phyloP scores from a whole-genome alignment of 805 yeast genomes.

The Yarrowia alimentaria region DNA sequence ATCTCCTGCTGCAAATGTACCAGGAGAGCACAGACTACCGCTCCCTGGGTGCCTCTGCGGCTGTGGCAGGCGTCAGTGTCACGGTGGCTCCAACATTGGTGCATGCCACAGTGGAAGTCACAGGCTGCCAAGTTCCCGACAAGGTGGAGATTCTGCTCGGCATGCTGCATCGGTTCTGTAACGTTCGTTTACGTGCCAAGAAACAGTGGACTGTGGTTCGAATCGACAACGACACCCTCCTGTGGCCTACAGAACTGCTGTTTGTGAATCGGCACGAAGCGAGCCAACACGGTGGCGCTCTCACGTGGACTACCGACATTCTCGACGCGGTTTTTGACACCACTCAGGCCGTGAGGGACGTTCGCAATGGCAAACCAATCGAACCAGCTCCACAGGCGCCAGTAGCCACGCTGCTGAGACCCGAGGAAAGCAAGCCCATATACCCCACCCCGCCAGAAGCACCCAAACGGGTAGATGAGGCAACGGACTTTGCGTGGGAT shows the following conservation, averaged over 20 bases:
- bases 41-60: no score
- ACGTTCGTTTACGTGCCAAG: constrained; percentile 2
- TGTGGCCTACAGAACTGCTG: constrained; percentile 15
- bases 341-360: no score
- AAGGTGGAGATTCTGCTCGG: not conserved
- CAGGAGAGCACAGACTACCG: constrained; percentile 27
- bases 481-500: constrained; percentile 29
- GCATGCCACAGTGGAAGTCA: not conserved
- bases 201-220: constrained; percentile 11
- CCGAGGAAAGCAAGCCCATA: constrained; percentile 28
- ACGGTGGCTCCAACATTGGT: constrained; percentile 16
- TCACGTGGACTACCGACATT: constrained; percentile 4
- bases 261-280: not conserved
- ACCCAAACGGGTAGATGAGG: constrained; percentile 28
- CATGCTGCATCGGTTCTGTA: constrained; percentile 4
- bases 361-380: no score
- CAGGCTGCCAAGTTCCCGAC: constrained; percentile 5
- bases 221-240: not conserved
- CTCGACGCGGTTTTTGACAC: constrained; percentile 16
- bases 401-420: not conserved
- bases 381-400: not conserved
- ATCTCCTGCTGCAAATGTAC: constrained; percentile 32
- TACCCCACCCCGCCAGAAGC: constrained; percentile 43
- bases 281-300: not conserved
- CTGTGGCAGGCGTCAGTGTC: not conserved